Conservation (phyloP, 176 grass and related monocot species). For the Aegilops speltoides region DNA sequence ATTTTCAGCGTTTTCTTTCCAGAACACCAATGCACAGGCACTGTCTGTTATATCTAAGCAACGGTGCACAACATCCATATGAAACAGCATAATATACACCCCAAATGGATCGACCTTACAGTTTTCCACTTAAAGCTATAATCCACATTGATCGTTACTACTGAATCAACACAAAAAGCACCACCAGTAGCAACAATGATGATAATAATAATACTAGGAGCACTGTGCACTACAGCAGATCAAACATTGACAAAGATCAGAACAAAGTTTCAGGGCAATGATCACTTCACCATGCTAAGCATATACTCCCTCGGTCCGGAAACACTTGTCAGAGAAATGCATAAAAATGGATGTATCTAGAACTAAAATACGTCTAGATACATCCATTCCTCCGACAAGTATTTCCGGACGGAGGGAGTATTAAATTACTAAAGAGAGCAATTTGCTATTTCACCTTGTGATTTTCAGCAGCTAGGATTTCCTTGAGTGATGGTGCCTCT, state of each 20-base stretch:
- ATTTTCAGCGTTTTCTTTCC: neutral
- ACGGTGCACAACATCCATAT: neutral
- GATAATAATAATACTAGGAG: neutral
- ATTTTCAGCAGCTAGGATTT: neutral
- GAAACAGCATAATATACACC: neutral
- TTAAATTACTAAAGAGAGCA: neutral
- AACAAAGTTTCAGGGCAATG: conserved; percentile 5
- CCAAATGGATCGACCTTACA: neutral
- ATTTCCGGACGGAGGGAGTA: neutral
- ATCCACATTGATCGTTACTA: too few species aligned
- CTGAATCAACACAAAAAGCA: neutral
- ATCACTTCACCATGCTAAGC: neutral
- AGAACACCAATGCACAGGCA: neutral
- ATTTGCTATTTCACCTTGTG: conserved; percentile 31
- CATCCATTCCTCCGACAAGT: too few species aligned
- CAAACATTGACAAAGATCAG: neutral
- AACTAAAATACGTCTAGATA: too few species aligned
- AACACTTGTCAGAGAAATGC: too few species aligned
- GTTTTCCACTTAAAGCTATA: too few species aligned
- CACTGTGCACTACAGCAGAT: neutral
- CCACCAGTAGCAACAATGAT: neutral
- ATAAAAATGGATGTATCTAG: too few species aligned
- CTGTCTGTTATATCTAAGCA: neutral
- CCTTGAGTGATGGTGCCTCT: conserved; percentile 13
- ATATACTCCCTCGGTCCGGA: too few species aligned